Percentiles rank a stretch among this genome's conserved stretches.
Conservation (phyloP, 208 protist species). For the Vickermania ingenoplastis region DNA sequence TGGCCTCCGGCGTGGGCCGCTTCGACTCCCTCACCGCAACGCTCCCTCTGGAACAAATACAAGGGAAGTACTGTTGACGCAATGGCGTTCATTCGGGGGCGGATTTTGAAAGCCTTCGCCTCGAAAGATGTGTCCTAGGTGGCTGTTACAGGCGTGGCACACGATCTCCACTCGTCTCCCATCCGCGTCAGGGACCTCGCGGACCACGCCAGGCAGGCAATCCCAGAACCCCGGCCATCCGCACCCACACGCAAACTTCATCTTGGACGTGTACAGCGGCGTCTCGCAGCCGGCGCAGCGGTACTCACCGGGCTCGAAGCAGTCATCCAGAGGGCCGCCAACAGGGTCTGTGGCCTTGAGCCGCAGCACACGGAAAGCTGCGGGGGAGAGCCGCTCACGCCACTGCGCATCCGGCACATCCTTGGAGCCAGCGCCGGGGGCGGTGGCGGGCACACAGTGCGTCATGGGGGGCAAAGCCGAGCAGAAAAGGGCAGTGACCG, state of each 20-base stretch:
- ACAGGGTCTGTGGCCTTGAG: slow-evolving; percentile 70
- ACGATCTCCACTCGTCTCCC: slow-evolving; percentile 81
- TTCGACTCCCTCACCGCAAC: too few species aligned
- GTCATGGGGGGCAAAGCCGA: slow-evolving; percentile 14
- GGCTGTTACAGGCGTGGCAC: slow-evolving; percentile 87
- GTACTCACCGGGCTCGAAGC: slow-evolving; percentile 65
- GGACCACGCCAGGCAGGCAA: slow-evolving; percentile 64
- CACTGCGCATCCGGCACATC: slow-evolving; percentile 61
- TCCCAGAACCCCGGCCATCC: slow-evolving; percentile 88
- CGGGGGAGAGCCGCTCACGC: slow-evolving; percentile 30
- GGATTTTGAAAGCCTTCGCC: slow-evolving; percentile 82
- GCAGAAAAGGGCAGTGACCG: too few species aligned
- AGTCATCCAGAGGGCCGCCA: slow-evolving; percentile 41
- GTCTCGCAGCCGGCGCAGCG: slow-evolving; percentile 67
- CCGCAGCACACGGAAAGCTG: slow-evolving; percentile 60
- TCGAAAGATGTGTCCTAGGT: slow-evolving; percentile 91
- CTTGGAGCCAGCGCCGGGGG: slow-evolving; percentile 49
- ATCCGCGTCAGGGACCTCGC: slow-evolving; percentile 65
- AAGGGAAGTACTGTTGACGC: slow-evolving; percentile 79
- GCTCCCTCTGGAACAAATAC: slow-evolving; percentile 30
- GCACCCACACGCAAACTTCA: slow-evolving; percentile 85
- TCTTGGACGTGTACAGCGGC: slow-evolving; percentile 73
- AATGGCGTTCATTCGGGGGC: slow-evolving; percentile 87
- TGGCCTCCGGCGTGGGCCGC: too few species aligned
- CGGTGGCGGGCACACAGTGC: slow-evolving; percentile 34